Evolutionary conservation across 345 rosid genomes (phyloP).

Genomic region (Eucalyptus curtisii): DNA sequence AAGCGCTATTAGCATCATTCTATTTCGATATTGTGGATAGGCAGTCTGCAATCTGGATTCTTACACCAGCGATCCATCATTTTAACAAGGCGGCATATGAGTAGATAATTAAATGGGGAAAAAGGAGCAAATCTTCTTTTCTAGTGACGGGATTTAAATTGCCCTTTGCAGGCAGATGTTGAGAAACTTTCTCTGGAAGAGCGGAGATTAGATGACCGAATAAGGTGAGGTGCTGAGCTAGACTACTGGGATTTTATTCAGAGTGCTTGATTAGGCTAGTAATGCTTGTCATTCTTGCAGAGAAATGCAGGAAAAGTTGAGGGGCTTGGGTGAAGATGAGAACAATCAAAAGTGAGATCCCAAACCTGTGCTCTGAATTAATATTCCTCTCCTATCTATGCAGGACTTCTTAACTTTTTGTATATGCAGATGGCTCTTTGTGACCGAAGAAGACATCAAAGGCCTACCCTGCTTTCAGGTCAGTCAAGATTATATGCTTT

Average conservation of each 20-base stretch:
- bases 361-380: neutral
- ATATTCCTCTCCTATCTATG: neutral
- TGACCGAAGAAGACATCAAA: conserved; percentile 88
- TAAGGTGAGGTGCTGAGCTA: conserved; percentile 42
- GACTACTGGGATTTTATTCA: neutral
- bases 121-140: neutral
- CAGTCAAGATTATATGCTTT: neutral
- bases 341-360: conserved; percentile 56
- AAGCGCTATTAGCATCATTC: neutral
- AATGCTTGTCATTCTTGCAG: conserved; percentile 36
- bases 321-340: conserved; percentile 70
- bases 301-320: conserved; percentile 67
- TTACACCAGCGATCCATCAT: neutral
- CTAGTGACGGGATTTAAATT: neutral
- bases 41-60: neutral
- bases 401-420: neutral
- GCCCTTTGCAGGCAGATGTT: conserved; percentile 57
- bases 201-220: conserved; percentile 55
- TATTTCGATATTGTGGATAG: neutral
- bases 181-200: conserved; percentile 66
- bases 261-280: neutral
- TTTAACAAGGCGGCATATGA: neutral
- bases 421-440: conserved; percentile 76
- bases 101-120: neutral
- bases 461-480: conserved; percentile 69